Conservation (phyloP, 1,139 yeast species). For the Yamadazyma blattariae region DNA sequence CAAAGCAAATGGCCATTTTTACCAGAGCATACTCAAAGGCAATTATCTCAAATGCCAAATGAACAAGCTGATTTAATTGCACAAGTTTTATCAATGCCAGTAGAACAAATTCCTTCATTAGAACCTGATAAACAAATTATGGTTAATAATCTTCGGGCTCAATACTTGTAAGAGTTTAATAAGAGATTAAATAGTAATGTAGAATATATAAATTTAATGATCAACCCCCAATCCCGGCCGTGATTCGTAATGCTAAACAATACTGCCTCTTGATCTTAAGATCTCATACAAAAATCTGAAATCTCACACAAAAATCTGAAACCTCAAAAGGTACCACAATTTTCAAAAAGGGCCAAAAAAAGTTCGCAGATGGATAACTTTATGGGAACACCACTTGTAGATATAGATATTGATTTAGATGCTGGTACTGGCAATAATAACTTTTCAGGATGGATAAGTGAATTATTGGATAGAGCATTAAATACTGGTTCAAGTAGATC, state of each 20-base stretch:
- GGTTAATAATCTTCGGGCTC: conserved; percentile 58
- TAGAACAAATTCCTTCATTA: conserved; percentile 51
- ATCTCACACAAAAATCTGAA: no score
- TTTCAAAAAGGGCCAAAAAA: no score
- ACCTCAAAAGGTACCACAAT: no score
- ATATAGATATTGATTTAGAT: conserved; percentile 25
- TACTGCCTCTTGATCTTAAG: not conserved
- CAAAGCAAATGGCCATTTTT: conserved; percentile 46
- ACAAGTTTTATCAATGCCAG: conserved; percentile 58
- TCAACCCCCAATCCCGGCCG: not conserved
- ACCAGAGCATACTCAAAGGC: conserved; percentile 47
- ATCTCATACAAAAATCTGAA: not conserved
- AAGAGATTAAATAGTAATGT: no score
- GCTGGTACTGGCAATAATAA: conserved; percentile 15
- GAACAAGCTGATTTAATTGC: conserved; percentile 64
- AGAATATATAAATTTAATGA: no score
- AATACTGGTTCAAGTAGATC: conserved; percentile 24
- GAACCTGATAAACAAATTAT: conserved; percentile 61
- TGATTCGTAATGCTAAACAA: not conserved
- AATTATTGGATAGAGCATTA: conserved; percentile 36
- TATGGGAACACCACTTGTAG: conserved; percentile 21
- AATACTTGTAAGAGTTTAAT: conserved; percentile 40
- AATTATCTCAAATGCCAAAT: conserved; percentile 45
- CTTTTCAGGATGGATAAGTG: conserved; percentile 40
- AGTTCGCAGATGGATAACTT: no score